Conservation (phyloP, 2,329 filamentous ascomycete species). For the Fusarium sp. region DNA sequence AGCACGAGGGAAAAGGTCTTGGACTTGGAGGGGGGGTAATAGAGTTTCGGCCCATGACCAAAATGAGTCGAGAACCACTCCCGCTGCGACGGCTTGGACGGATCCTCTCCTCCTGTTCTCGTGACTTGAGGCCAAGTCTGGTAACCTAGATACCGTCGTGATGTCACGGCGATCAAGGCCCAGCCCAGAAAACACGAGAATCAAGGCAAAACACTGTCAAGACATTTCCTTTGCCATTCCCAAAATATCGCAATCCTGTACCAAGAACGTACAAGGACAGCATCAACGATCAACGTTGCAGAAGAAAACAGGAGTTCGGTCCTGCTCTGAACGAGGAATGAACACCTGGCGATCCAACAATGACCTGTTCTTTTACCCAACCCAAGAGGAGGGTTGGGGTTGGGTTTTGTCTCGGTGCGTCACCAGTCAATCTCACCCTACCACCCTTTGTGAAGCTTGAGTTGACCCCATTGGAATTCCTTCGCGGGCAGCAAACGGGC, state of each 20-base stretch:
- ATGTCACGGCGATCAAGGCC: conserved; percentile 58
- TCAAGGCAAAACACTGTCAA: conserved; percentile 17
- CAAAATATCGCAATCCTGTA: not conserved
- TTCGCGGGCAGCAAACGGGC: conserved; percentile 17
- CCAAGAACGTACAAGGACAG: not conserved
- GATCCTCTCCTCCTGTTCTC: conserved; percentile 25
- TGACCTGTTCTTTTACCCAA: conserved; percentile 2
- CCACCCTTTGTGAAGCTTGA: conserved; percentile 22
- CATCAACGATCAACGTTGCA: conserved; percentile 8
- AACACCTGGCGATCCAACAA: conserved; percentile 26
- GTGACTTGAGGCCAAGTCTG: conserved; percentile 20
- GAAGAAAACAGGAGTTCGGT: conserved; percentile 12
- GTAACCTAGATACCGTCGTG: conserved; percentile 35
- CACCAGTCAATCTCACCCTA: conserved; percentile 35
- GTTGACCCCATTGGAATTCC: conserved; percentile 30
- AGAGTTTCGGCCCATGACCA: conserved; percentile 35
- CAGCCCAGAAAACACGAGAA: conserved; percentile 27
- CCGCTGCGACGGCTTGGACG: conserved; percentile 32
- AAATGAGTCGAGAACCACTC: conserved; percentile 36
- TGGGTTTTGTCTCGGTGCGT: conserved; percentile 27
- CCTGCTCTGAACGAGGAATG: conserved; percentile 10
- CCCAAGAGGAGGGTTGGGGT: conserved; percentile 13
- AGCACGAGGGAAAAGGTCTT: conserved; percentile 33
- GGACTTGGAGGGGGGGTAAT: conserved; percentile 24
- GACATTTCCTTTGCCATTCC: not conserved